Conservation (phyloP, 2,329 filamentous ascomycete genomes). For the Colletotrichum sp. region DNA sequence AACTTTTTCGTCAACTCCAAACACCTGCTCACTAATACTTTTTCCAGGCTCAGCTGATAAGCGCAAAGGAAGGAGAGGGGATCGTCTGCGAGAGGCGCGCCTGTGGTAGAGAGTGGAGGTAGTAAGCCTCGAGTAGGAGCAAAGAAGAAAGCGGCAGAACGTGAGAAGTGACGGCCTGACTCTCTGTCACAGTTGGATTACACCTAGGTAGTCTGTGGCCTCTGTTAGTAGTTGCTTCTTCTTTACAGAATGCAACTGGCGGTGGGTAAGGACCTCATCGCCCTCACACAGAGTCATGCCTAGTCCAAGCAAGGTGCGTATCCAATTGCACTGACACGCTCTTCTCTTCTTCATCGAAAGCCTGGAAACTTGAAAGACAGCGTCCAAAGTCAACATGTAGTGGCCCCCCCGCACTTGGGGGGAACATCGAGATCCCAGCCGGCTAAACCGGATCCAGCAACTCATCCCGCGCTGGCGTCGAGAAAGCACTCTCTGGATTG, state of each 20-base stretch:
- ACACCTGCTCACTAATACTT: background rate
- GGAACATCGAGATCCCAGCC: background rate
- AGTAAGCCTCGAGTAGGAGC: background rate
- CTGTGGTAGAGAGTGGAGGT: constrained; percentile 5
- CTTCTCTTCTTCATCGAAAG: background rate
- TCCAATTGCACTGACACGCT: background rate
- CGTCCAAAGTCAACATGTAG: background rate
- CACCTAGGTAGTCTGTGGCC: background rate
- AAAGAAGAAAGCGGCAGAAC: background rate
- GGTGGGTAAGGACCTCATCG: background rate
- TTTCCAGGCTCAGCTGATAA: background rate
- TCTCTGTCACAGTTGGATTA: background rate
- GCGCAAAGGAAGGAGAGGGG: background rate
- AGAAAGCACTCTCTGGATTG: background rate
- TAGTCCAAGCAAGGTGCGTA: background rate
- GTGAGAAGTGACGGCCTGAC: background rate
- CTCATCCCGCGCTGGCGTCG: constrained; percentile 1
- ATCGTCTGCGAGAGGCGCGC: background rate
- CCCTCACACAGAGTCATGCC: background rate
- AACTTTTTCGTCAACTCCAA: background rate
- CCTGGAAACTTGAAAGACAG: background rate
- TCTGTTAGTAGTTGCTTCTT: background rate
- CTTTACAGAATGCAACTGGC: background rate
- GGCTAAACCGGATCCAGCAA: background rate
- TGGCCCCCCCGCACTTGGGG: background rate